Conservation (phyloP, 2,329 filamentous ascomycete species). For the Cordyceps pruinosa region DNA sequence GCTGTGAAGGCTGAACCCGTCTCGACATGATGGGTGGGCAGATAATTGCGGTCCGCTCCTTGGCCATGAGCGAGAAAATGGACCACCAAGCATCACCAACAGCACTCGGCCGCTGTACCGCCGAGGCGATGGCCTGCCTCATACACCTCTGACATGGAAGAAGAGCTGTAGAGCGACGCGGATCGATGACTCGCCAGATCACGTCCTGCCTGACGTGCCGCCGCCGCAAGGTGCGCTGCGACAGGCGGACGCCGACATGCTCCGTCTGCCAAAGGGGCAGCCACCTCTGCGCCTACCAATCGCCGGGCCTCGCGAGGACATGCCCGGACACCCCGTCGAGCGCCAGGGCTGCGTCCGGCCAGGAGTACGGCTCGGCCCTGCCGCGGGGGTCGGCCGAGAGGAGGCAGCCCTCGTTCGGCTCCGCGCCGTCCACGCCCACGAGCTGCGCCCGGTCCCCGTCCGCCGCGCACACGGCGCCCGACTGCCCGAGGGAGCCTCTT, state of each 20-base stretch:
- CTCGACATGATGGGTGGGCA: too few relatives aligned
- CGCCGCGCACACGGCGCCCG: neutral
- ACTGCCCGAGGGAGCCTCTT: neutral
- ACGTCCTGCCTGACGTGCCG: neutral
- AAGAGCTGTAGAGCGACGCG: too few relatives aligned
- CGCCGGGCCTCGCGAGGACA: neutral
- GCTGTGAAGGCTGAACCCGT: too few relatives aligned
- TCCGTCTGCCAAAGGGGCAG: neutral
- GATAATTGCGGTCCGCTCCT: too few relatives aligned
- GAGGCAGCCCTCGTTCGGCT: neutral
- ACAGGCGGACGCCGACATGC: neutral
- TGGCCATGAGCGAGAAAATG: too few relatives aligned
- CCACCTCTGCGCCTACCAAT: neutral
- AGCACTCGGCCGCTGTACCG: too few relatives aligned
- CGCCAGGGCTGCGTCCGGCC: neutral
- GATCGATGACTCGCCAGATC: neutral
- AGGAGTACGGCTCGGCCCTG: neutral
- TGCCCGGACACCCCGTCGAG: neutral
- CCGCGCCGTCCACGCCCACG: neutral
- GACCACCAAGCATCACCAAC: too few relatives aligned
- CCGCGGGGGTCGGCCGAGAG: neutral
- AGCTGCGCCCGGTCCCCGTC: neutral
- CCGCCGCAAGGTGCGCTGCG: neutral
- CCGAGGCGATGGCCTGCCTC: neutral
- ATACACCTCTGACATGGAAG: too few relatives aligned